These are phyloP conservation scores for Fusarium sp. DNA, from an alignment of 2,329 filamentous ascomycete genomes.

Conservation along the genomic window DNA sequence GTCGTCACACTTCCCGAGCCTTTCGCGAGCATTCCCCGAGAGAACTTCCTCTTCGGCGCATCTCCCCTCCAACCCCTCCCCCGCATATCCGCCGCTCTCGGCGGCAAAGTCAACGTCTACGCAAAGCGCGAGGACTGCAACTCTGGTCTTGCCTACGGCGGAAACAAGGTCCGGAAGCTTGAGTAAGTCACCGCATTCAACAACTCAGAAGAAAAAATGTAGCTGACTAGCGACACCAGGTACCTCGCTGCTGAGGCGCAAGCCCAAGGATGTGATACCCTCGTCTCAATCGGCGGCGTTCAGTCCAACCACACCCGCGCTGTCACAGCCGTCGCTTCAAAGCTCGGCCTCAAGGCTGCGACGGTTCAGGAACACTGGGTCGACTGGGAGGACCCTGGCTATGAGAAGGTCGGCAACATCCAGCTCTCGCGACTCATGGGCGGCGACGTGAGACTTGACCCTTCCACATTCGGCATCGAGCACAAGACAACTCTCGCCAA, in stretches of 20 bases:
- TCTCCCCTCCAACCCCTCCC: conserved; percentile 77
- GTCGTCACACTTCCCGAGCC: conserved; percentile 67
- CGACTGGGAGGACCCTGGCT: conserved; percentile 69
- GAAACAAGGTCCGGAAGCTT: conserved; percentile 78
- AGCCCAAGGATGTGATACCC: conserved; percentile 68
- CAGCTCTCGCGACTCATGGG: conserved; percentile 77
- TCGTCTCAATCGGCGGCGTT: conserved; percentile 76
- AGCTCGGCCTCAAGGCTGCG: conserved; percentile 67
- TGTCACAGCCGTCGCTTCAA: conserved; percentile 72
- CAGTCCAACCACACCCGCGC: conserved; percentile 79
- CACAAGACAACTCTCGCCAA: conserved; percentile 72
- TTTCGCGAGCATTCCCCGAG: conserved; percentile 73
- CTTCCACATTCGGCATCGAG: conserved; percentile 74
- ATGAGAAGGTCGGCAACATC: conserved; percentile 77
- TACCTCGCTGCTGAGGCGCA: conserved; percentile 76
- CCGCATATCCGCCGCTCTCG: conserved; percentile 72
- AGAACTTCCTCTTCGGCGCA: conserved; percentile 73
- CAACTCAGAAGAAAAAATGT: neutral
- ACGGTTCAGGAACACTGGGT: conserved; percentile 78
- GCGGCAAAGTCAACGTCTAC: conserved; percentile 72
- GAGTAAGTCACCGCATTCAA: conserved; percentile 58
- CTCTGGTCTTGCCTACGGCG: conserved; percentile 75
- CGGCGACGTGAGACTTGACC: conserved; percentile 72
- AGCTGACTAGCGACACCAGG: conserved; percentile 50
- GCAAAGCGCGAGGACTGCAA: conserved; percentile 81